Evolutionary conservation across 2,329 filamentous ascomycete species (phyloP), one percentile per base, ranked within the genome.

Genomic region (Penicillium vulpinum): DNA sequence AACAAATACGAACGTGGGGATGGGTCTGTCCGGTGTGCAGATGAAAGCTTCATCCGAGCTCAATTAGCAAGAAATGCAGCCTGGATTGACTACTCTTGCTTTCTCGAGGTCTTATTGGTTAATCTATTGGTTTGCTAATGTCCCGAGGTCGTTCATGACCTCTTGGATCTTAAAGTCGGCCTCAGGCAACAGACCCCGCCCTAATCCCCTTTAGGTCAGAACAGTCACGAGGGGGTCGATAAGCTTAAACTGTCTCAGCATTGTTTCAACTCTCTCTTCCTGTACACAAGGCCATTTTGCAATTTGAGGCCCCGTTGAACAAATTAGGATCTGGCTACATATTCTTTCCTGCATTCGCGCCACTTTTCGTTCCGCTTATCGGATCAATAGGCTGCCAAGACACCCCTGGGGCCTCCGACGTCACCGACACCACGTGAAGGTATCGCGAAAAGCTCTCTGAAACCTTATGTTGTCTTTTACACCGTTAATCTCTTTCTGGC

Each of bases 401-500:
- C 39, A 18, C 51, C 44, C 49, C 39, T 56, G 28, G 53, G 53
- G 24, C 62, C 60, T 62, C 58, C 63, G 59, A 65, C 63, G 64
- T 66, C 64, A 64, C 62, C 55, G 40, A 39, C 54, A 46, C 46
- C 53, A 57, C 57, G 52, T 48, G 44, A 54, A 56, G 49, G 43
- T 40, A 57, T 56, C 50, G 53, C 51, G 51, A 57, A n/a, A 50
- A 54, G 51, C 39, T 44, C 26, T 18, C 22, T 29, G 2, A 29
- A n/a, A 8, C 5, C 18, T 36, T 26, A 36, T 18, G 35, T 44
- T 52, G 35, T 15, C 1, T 18, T 52, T 40, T 18, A 29, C 40
- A 7, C 35, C 7, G 21, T 52, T 45, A 13, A 24, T 40, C 18
- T 15, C n/a, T 56, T 33, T n/a, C 9, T 11, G 28, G 7, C 5